These are phyloP conservation scores for Ustilago trichophora DNA, from an alignment of 1,284 basidiomycete species.

Conservation along the genomic window DNA sequence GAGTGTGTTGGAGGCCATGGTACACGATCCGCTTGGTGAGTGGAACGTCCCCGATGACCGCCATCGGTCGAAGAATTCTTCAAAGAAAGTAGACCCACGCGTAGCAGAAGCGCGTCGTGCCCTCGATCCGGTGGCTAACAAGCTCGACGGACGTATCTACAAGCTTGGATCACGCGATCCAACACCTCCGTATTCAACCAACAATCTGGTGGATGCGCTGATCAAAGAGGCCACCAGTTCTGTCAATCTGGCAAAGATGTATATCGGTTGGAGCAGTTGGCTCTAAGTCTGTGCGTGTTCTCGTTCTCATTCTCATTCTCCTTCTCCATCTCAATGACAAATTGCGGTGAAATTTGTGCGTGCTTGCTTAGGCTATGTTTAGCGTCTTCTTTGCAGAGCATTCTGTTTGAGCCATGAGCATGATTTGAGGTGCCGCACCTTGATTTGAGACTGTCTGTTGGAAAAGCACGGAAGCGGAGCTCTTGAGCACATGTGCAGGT, in stretches of 20 bases:
- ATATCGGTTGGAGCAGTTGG: conserved; percentile 59
- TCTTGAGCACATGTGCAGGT: too few relatives aligned
- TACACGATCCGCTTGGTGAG: conserved; percentile 96
- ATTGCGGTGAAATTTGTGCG: too few relatives aligned
- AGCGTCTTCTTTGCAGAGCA: too few relatives aligned
- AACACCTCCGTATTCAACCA: conserved; percentile 57
- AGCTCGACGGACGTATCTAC: conserved; percentile 59
- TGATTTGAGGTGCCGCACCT: too few relatives aligned
- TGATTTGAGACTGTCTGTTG: too few relatives aligned
- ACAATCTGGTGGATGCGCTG: conserved; percentile 63
- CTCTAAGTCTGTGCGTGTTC: too few relatives aligned
- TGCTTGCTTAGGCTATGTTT: too few relatives aligned
- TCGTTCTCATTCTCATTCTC: too few relatives aligned
- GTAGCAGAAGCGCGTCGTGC: conserved; percentile 58
- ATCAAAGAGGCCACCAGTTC: conserved; percentile 62
- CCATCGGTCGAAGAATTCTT: conserved; percentile 49
- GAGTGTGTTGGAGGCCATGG: conserved; percentile 95
- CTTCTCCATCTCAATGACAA: too few relatives aligned
- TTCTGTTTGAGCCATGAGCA: too few relatives aligned
- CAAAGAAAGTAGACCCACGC: conserved; percentile 45
- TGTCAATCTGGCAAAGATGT: conserved; percentile 61
- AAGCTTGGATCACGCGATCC: conserved; percentile 42
- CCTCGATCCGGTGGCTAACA: conserved; percentile 59
- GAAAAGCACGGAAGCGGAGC: too few relatives aligned
- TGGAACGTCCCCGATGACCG: conserved; percentile 76